A percentile compares a stretch with the other conserved stretches of the same genome.
Conservation (phyloP, 305 asterid genomes). For the Fraxinus baroniana region DNA sequence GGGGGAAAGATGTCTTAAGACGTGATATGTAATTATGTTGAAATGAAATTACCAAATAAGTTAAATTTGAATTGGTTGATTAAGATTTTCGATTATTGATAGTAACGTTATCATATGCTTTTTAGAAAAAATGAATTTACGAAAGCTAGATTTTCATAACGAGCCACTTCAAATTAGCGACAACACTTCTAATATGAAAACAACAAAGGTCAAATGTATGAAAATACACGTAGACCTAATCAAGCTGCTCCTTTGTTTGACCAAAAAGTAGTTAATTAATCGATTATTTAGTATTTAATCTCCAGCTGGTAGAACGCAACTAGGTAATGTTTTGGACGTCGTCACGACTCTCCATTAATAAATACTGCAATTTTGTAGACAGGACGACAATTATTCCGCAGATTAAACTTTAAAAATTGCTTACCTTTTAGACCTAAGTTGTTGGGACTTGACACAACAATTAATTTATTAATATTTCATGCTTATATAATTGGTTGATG, state of each 20-base stretch:
- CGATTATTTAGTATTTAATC: neutral
- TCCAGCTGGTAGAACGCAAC: neutral
- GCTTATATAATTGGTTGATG: neutral
- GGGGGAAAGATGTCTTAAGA: neutral
- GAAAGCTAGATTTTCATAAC: neutral
- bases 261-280: neutral
- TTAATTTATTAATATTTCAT: neutral
- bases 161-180: neutral
- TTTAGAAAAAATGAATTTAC: no score
- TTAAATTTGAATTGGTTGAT: neutral
- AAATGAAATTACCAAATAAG: neutral
- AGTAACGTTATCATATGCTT: neutral
- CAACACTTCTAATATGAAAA: neutral
- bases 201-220: neutral
- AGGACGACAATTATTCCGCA: slow-evolving; percentile 31
- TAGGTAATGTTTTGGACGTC: slow-evolving; percentile 24
- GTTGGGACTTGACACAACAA: slow-evolving; percentile 26
- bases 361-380: slow-evolving; percentile 27
- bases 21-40: neutral
- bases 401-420: neutral
- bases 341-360: slow-evolving; percentile 17
- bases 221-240: neutral
- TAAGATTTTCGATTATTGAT: neutral
- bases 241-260: neutral
- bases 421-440: slow-evolving; percentile 14